These are phyloP conservation scores for Erodium texanum DNA, from an alignment of 441 rosid genomes.

Conservation along the genomic window DNA sequence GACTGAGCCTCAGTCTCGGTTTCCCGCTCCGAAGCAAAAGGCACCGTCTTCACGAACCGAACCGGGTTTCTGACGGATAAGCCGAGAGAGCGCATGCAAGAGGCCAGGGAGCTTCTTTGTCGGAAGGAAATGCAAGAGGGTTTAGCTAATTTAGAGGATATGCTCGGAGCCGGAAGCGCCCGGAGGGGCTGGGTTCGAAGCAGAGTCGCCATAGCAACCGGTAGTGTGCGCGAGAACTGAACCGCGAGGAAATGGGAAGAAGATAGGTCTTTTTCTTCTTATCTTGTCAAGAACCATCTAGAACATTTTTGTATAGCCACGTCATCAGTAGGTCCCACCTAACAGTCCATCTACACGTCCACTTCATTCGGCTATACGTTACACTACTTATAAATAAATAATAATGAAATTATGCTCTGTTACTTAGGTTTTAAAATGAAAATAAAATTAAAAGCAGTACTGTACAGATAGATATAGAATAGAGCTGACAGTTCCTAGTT, in stretches of 20 bases:
- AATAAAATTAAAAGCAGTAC: too few relatives aligned
- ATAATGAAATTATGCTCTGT: too few relatives aligned
- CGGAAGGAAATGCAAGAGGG: constrained; percentile 34
- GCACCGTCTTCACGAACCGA: constrained; percentile 34
- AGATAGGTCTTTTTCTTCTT: not conserved
- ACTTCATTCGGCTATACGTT: too few relatives aligned
- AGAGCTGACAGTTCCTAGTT: too few relatives aligned
- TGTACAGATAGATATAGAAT: too few relatives aligned
- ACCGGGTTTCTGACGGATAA: constrained; percentile 24
- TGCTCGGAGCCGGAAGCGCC: constrained; percentile 18
- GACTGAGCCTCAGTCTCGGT: not conserved
- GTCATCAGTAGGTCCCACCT: too few relatives aligned
- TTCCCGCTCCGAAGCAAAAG: constrained; percentile 50
- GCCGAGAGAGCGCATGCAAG: constrained; percentile 21
- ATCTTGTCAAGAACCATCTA: not conserved
- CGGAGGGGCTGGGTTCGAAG: constrained; percentile 50
- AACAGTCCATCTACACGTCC: too few relatives aligned
- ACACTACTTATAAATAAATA: too few relatives aligned
- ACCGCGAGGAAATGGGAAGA: constrained; percentile 5
- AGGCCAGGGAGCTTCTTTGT: constrained; percentile 22
- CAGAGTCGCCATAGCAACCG: constrained; percentile 49
- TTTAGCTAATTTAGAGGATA: constrained; percentile 24
- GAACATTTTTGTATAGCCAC: not conserved
- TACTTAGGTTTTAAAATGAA: too few relatives aligned
- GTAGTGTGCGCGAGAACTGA: not conserved